Percentiles rank a stretch among this genome's conserved stretches.
phyloP scores from a whole-genome alignment of 2,329 filamentous ascomycete genomes.

The Diplodia mutila region DNA sequence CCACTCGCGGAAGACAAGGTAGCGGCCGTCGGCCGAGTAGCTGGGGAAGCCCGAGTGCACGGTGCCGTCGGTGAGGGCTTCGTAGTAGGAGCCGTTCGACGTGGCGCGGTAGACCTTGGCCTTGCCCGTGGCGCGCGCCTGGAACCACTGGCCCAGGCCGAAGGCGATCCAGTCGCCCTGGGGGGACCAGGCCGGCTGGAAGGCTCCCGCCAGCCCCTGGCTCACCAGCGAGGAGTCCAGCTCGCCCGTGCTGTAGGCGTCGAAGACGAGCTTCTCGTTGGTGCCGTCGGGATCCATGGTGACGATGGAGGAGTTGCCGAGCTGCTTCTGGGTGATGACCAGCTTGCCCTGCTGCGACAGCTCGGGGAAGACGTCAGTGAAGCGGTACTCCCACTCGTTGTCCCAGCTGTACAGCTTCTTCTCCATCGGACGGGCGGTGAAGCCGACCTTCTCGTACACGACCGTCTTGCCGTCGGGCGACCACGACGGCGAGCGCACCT shows the following conservation, averaged over 20 bases:
- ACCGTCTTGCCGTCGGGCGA: constrained; percentile 42
- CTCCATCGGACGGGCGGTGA: constrained; percentile 40
- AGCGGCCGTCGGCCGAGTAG: constrained; percentile 43
- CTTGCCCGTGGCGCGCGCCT: constrained; percentile 34
- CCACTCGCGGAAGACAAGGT: constrained; percentile 45
- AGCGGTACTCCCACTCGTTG: constrained; percentile 48
- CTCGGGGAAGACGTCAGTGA: constrained; percentile 50
- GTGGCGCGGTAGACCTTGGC: constrained; percentile 34
- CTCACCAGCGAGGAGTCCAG: constrained; percentile 29
- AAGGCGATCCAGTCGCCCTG: constrained; percentile 46
- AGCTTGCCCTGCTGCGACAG: constrained; percentile 35
- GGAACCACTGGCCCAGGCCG: constrained; percentile 49
- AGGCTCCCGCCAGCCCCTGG: constrained; percentile 43
- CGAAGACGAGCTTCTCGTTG: constrained; percentile 36
- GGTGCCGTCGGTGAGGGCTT: constrained; percentile 41
- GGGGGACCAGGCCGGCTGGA: constrained; percentile 47
- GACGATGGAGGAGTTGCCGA: constrained; percentile 46
- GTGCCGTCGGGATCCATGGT: constrained; percentile 38
- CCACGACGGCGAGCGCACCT: constrained; percentile 35
- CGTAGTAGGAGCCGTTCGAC: constrained; percentile 34
- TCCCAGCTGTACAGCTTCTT: constrained; percentile 48
- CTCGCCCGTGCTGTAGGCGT: constrained; percentile 31
- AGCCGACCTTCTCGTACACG: constrained; percentile 33
- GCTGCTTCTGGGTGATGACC: constrained; percentile 46
- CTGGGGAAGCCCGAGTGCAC: constrained; percentile 48